Base-by-base conservation (phyloP, 108 stramenopile genomes). In the Licmophora abbreviata region DNA sequence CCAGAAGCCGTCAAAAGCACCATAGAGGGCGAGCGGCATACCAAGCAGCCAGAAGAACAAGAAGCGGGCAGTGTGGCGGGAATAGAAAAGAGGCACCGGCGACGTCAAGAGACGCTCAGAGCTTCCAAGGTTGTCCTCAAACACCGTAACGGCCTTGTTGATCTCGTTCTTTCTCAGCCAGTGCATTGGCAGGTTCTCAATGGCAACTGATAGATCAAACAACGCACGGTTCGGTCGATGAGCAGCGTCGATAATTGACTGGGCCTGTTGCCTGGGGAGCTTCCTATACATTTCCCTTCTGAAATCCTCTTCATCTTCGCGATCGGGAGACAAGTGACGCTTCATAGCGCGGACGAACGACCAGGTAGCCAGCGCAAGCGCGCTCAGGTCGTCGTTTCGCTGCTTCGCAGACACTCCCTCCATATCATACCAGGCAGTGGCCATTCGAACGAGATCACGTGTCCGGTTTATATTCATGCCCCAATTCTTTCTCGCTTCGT, bases 181-280 rank as follows among this genome's bases (percentile, higher is more conserved):
- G 63, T 80, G 74, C 78, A 80, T 80, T 32, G 74, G 74, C 21
- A 75, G 63, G 15, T 73, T 40, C 32, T 80, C 74, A 26, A 80
- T 67, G 34, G 78, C 74, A 38, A 56, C 48, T 9, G 48, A 55
- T 6, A 80, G 50, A 58, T 80, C 78, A 17, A 54, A 51, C 40
- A 79, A 43, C 34, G 77, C 77, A 11, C 73, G 56, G 61, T 79
- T 79, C 45, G 77, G 77, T 29, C 78, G 62, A 44, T 80, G 78
- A 25, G 74, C 64, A 10, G 78, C 73, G 21, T 37, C 40, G 42
- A 80, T 65, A 48, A 80, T 65, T 15, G 41, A 51, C 5, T 73
- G 34, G 29, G 73, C 73, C 41, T 75, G 73, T 12, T 44, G 21
- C 15, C 42, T 43, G 21, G 68, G 52, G 0, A 75, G 48, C 18